phyloP scores from a whole-genome alignment of 2,329 filamentous ascomycete species.

The Ambrosiella xylebori region DNA sequence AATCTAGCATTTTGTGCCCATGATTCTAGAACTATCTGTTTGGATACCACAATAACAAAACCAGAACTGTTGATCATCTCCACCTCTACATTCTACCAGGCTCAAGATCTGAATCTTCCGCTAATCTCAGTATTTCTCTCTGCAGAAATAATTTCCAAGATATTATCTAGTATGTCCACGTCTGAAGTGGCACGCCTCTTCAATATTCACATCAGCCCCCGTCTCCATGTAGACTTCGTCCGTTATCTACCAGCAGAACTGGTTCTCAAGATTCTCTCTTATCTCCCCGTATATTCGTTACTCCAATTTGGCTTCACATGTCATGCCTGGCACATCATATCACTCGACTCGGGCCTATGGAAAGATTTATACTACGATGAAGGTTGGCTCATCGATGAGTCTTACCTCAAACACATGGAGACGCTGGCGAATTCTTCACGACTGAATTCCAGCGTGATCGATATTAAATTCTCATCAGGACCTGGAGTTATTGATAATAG shows the following conservation, averaged over 20 bases:
- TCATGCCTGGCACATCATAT: constrained; percentile 62
- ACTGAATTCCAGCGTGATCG: constrained; percentile 5
- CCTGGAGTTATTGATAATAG: background rate
- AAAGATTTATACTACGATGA: constrained; percentile 65
- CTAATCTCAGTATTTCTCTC: too few relatives aligned
- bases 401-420: constrained; percentile 36
- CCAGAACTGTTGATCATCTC: too few relatives aligned
- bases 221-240: constrained; percentile 76
- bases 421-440: constrained; percentile 12
- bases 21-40: too few relatives aligned
- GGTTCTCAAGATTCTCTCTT: constrained; percentile 73
- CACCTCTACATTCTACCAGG: too few relatives aligned
- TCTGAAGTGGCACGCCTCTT: too few relatives aligned
- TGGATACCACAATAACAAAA: too few relatives aligned
- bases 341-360: constrained; percentile 76
- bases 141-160: too few relatives aligned
- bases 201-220: constrained; percentile 39
- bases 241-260: constrained; percentile 75
- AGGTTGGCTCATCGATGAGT: constrained; percentile 60
- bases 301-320: constrained; percentile 66
- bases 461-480: constrained; percentile 8
- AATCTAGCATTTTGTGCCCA: too few relatives aligned
- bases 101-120: too few relatives aligned
- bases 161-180: too few relatives aligned
- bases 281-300: constrained; percentile 65